Evolutionary conservation across 495 filamentous ascomycete genomes (phyloP).

Genomic region (Chlorociboria aeruginascens): DNA sequence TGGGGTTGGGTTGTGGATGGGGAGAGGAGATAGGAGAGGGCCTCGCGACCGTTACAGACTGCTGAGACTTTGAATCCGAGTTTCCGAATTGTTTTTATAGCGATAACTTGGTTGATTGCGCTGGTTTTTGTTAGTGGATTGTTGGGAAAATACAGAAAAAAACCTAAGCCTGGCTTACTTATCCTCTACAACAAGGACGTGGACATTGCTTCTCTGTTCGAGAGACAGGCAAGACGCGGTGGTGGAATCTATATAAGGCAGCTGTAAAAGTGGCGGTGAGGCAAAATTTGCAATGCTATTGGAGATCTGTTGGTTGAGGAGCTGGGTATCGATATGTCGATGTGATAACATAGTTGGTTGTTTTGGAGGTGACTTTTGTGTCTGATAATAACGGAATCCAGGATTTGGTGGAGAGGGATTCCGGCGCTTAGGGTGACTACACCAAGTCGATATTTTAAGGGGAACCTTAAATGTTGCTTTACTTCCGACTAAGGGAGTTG

Average conservation of each 20-base stretch:
- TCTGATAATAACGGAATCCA: not conserved
- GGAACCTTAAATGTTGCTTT: conserved; percentile 55
- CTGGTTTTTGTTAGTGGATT: conserved; percentile 21
- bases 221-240: conserved; percentile 17
- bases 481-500: conserved; percentile 42
- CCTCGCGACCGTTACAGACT: conserved; percentile 63
- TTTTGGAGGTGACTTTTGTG: conserved; percentile 23
- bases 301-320: conserved; percentile 22
- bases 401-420: not conserved
- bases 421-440: not conserved
- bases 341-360: conserved; percentile 13
- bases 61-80: conserved; percentile 57
- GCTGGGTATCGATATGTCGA: conserved; percentile 20
- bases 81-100: conserved; percentile 57
- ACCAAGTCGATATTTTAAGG: conserved; percentile 29
- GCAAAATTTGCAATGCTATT: conserved; percentile 15
- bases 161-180: conserved; percentile 32
- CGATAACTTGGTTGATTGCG: conserved; percentile 65
- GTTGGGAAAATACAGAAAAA: conserved; percentile 13
- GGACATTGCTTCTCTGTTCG: conserved; percentile 38
- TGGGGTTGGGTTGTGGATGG: conserved; percentile 26
- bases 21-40: conserved; percentile 47
- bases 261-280: not conserved
- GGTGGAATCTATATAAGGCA: no score
- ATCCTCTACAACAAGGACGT: conserved; percentile 65